Conservation (phyloP, 495 filamentous ascomycete genomes). For the Aspergillus leporis region DNA sequence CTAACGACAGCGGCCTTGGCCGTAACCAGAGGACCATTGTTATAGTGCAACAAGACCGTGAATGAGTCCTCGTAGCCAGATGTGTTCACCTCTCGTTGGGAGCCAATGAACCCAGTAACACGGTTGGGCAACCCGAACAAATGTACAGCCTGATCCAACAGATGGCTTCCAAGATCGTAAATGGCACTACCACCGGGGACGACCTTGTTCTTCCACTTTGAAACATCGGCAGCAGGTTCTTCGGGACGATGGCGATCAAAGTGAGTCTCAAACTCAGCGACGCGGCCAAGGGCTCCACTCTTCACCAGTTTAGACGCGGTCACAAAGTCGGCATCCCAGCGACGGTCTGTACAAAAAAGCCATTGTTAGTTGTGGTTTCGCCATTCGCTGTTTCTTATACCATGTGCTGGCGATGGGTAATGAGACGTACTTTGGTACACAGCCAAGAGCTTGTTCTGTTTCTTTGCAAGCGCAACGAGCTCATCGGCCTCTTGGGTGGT, state of each 20-base stretch:
- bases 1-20: slow-evolving; percentile 72
- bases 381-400: not conserved
- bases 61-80: slow-evolving; percentile 66
- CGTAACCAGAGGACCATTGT: slow-evolving; percentile 56
- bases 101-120: slow-evolving; percentile 68
- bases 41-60: slow-evolving; percentile 69
- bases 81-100: slow-evolving; percentile 60
- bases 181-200: slow-evolving; percentile 71
- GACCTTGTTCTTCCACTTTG: slow-evolving; percentile 70
- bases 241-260: slow-evolving; percentile 77
- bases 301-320: slow-evolving; percentile 66
- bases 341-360: slow-evolving; percentile 53
- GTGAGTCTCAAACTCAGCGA: slow-evolving; percentile 81
- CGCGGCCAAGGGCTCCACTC: slow-evolving; percentile 55
- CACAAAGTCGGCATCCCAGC: slow-evolving; percentile 84
- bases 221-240: slow-evolving; percentile 42
- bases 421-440: slow-evolving; percentile 75
- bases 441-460: slow-evolving; percentile 62
- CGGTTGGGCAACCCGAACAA: slow-evolving; percentile 74
- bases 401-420: not conserved
- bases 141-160: slow-evolving; percentile 77
- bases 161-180: slow-evolving; percentile 83
- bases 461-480: slow-evolving; percentile 64
- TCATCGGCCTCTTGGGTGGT: slow-evolving; percentile 68
- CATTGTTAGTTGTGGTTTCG: slow-evolving; percentile 10